Percentiles rank a stretch among this genome's conserved stretches.
Evolutionary conservation across 2,329 filamentous ascomycete genomes (phyloP).

Genomic region (Aspergillus sp.): DNA sequence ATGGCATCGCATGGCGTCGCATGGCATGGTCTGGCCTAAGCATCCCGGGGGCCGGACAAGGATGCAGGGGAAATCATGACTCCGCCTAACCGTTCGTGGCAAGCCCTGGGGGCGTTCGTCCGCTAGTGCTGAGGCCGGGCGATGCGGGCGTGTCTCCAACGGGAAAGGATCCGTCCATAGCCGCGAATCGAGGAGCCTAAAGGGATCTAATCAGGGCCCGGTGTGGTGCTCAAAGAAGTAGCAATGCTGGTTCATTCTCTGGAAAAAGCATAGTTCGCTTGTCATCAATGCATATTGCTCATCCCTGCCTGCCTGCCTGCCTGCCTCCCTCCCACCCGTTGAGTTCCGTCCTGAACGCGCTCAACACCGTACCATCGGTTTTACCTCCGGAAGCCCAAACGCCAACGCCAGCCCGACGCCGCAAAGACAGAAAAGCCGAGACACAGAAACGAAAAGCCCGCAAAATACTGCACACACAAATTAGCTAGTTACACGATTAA

Average conservation of each 20-base stretch:
- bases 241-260: too few species aligned
- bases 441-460: not conserved
- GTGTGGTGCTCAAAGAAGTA: not conserved
- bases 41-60: not conserved
- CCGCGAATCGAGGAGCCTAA: not conserved
- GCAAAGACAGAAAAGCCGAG: not conserved
- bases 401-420: too few species aligned
- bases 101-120: not conserved
- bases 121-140: not conserved
- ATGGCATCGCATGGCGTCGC: not conserved
- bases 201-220: too few species aligned
- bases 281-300: not conserved
- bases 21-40: not conserved
- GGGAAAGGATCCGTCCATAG: not conserved
- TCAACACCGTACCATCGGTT: too few species aligned
- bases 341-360: not conserved
- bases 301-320: too few species aligned
- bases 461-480: constrained; percentile 5
- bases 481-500: constrained; percentile 16
- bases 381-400: not conserved
- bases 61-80: not conserved
- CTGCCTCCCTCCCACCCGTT: too few species aligned
- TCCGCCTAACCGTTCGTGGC: not conserved
- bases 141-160: not conserved
- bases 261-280: not conserved